phyloP scores from a whole-genome alignment of 2,329 filamentous ascomycete species.

The Cercospora nicotianae region DNA sequence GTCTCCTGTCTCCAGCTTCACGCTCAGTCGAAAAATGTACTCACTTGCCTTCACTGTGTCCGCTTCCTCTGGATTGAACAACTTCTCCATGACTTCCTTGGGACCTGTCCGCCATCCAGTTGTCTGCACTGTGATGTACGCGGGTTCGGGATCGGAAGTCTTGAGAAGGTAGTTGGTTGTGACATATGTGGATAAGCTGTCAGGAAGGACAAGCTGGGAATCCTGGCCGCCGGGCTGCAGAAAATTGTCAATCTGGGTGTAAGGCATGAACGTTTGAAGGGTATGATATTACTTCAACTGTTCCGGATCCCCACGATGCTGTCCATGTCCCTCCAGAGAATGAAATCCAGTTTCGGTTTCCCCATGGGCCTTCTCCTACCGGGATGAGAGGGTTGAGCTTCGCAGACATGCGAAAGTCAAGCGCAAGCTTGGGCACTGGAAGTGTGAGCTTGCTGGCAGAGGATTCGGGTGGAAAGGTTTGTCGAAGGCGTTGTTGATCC shows the following conservation, averaged over 20 bases:
- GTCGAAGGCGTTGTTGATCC: conserved; percentile 16
- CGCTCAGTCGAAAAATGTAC: conserved; percentile 19
- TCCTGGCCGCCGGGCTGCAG: conserved; percentile 25
- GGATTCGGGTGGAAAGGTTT: not conserved
- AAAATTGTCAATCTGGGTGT: not conserved
- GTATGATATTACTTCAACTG: conserved; percentile 36
- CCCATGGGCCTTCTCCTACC: conserved; percentile 50
- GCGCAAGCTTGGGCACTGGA: conserved; percentile 50
- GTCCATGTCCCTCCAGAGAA: conserved; percentile 55
- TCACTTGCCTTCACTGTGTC: conserved; percentile 23
- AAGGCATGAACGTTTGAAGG: not conserved
- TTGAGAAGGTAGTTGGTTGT: conserved; percentile 25
- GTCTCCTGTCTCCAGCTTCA: conserved; percentile 27
- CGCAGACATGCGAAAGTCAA: conserved; percentile 56
- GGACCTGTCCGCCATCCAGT: conserved; percentile 26
- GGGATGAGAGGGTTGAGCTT: conserved; percentile 53
- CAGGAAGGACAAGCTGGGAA: conserved; percentile 22
- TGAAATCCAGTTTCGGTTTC: conserved; percentile 54
- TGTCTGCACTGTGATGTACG: conserved; percentile 25
- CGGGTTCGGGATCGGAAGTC: conserved; percentile 20
- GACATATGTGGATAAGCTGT: conserved; percentile 20
- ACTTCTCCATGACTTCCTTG: conserved; percentile 20
- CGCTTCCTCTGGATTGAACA: conserved; percentile 23
- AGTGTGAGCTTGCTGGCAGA: conserved; percentile 29
- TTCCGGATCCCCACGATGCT: conserved; percentile 54